Evolutionary conservation across 148 eudicot genomes (phyloP).

Genomic region (Selenicereus undatus): DNA sequence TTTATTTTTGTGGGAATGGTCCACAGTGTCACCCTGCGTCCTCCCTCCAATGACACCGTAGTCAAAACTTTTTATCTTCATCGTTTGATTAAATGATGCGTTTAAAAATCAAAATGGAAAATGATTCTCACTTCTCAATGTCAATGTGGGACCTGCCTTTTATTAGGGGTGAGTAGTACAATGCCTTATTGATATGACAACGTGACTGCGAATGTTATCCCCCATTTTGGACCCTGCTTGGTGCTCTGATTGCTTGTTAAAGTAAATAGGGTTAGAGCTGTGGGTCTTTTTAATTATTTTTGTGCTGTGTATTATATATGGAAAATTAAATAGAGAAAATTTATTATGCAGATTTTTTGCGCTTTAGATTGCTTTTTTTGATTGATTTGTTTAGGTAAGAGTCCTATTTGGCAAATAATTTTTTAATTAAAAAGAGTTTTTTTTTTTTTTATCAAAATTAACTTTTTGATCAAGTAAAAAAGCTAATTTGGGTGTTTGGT

Average conservation of each 20-base stretch:
- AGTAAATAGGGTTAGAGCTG: neutral
- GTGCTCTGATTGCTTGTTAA: too few species aligned
- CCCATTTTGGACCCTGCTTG: neutral
- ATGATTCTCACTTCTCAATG: neutral
- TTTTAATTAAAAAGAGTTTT: too few species aligned
- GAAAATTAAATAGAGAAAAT: too few species aligned
- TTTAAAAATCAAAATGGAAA: neutral
- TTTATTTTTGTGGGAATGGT: neutral
- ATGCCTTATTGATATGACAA: neutral
- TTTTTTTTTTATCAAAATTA: too few species aligned
- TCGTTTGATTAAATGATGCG: neutral
- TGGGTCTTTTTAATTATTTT: neutral
- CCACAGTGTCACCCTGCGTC: neutral
- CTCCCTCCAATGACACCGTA: neutral
- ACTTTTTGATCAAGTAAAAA: too few species aligned
- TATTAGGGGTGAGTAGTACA: neutral
- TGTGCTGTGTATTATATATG: too few species aligned
- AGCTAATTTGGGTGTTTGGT: too few species aligned
- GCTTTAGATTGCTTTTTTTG: too few species aligned
- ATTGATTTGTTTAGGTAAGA: too few species aligned
- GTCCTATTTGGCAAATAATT: too few species aligned
- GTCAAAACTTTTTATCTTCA: neutral
- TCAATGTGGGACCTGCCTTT: neutral
- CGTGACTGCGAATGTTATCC: neutral
- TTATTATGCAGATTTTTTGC: too few species aligned